Base-by-base conservation (phyloP, 345 rosid species). In the Abelmoschus esculentus region DNA sequence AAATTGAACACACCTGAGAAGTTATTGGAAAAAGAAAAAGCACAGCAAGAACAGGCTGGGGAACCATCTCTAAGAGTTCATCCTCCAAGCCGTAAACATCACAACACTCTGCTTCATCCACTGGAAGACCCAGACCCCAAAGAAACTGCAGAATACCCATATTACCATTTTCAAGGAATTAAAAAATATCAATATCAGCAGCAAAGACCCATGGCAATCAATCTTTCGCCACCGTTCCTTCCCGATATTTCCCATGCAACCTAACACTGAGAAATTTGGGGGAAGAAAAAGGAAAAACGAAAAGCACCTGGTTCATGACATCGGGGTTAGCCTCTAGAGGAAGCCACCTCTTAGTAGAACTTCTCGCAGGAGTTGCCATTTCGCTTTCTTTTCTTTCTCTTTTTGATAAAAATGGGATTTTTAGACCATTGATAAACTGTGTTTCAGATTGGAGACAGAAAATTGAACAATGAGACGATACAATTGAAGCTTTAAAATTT, bases 291-390 rank as follows among this genome's bases (percentile, higher is more conserved):
- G 0, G 8, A 32, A 19, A 32, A 40, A 3, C 3, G 22, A 29
- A 38, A 38, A 32, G 52, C n/a, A 88, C 99, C 99, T 91, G 99
- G 82, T 91, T 91, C 93, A 95, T 91, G 57, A 95, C 88, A 15
- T 91, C 93, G 5, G 97, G 99, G 64, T 95, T 95, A 74, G 99
- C 96, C 85, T 95, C 99, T 46, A 95, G 92, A 75, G 97, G 99
- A 83, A 95, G 99, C 99, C 99, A 91, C 78, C 86, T 79, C 85
- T 90, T 89, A 58, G 90, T 75, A 61, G 86, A 77, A 67, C 82
- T 71, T 74, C 86, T 90, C 67, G 70, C 80, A 6, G 54, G 1
- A 2, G 89, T 83, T 38, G 96, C 83, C 98, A 89, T 91, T 66
- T 79, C 63, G 67, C 61, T 58, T 63, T 59, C 52, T 19, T 64